Conservation (phyloP, 2,329 filamentous ascomycete genomes). For the Bisporella sp. region DNA sequence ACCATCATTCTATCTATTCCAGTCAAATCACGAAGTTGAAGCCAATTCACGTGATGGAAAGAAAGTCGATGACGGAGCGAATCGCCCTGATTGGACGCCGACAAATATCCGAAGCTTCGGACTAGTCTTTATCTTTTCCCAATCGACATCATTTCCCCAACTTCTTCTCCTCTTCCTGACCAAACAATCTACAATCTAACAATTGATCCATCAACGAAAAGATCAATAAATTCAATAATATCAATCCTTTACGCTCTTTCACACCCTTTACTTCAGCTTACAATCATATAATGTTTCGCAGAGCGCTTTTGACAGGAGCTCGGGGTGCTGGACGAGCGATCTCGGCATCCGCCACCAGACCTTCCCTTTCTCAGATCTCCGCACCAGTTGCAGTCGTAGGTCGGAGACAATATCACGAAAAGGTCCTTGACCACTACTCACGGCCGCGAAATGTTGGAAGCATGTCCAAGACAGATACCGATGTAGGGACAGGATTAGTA, state of each 20-base stretch:
- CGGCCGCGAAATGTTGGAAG: conserved; percentile 72
- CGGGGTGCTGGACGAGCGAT: conserved; percentile 23
- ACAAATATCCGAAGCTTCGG: not conserved
- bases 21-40: not conserved
- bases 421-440: conserved; percentile 74
- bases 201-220: not conserved
- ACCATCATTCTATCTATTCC: no score
- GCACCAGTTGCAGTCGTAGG: conserved; percentile 19
- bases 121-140: not conserved
- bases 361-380: conserved; percentile 14
- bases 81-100: not conserved
- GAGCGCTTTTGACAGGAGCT: conserved; percentile 21
- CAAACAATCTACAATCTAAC: not conserved
- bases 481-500: conserved; percentile 88
- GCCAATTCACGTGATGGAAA: no score
- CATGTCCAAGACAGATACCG: conserved; percentile 69
- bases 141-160: not conserved
- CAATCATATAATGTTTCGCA: conserved; percentile 23
- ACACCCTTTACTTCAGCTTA: not conserved
- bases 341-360: conserved; percentile 20
- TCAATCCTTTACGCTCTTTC: not conserved
- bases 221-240: not conserved
- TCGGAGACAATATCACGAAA: conserved; percentile 28
- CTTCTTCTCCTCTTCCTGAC: not conserved
- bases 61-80: no score